Conservation (phyloP, 2,329 filamentous ascomycete species). For the Trichoderma citrinoviride region DNA sequence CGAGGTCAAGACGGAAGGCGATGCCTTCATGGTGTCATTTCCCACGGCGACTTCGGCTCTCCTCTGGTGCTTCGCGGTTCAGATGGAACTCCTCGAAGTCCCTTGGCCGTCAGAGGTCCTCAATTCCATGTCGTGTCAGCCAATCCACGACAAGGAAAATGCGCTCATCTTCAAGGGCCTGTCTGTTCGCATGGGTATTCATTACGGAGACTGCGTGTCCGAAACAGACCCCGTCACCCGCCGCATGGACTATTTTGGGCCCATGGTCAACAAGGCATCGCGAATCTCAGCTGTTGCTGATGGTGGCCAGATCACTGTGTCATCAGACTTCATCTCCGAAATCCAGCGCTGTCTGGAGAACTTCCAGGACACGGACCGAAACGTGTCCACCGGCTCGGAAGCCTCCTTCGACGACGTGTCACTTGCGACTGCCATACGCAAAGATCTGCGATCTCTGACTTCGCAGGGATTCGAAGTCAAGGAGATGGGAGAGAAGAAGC, state of each 20-base stretch:
- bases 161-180: constrained; percentile 90
- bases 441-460: constrained; percentile 81
- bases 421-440: constrained; percentile 73
- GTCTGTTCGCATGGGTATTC: constrained; percentile 95
- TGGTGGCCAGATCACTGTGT: constrained; percentile 94
- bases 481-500: constrained; percentile 88
- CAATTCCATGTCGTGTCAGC: constrained; percentile 79
- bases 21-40: constrained; percentile 99
- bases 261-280: constrained; percentile 97
- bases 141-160: constrained; percentile 77
- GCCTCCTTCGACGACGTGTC: constrained; percentile 69
- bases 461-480: constrained; percentile 96
- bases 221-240: constrained; percentile 94
- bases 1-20: constrained; percentile 99
- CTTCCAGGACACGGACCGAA: constrained; percentile 80
- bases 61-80: constrained; percentile 94
- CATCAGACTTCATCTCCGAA: constrained; percentile 94
- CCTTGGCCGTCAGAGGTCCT: constrained; percentile 93
- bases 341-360: constrained; percentile 87
- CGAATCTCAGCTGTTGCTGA: constrained; percentile 93
- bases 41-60: constrained; percentile 91
- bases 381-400: constrained; percentile 65
- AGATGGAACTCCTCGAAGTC: constrained; percentile 81
- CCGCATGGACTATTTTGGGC: constrained; percentile 98
- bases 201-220: constrained; percentile 91